Base-by-base conservation (phyloP, 139 green algal species). In the Dunaliella sp. region DNA sequence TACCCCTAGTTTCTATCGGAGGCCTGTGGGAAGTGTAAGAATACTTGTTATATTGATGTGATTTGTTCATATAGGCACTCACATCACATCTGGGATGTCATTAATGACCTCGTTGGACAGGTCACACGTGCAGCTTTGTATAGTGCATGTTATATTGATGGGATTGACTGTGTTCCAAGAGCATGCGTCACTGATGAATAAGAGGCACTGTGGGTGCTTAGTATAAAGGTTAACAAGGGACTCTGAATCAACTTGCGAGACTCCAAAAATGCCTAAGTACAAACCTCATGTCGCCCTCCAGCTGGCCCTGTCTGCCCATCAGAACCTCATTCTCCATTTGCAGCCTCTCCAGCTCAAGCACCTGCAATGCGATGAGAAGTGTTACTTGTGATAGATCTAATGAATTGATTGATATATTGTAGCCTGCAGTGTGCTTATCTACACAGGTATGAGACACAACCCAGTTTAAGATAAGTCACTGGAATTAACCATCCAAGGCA, bases 241-340 rank as follows among this genome's bases (percentile, higher is more conserved):
- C 58, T 74, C 21, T 21, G 22, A 74, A n/a, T n/a, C 7, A 80
- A 24, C 33, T 79, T 38, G 36, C 21, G 12, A 48, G 83, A 76
- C 21, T 59, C n/a, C n/a, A n/a, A n/a, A n/a, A n/a, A n/a, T n/a
- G n/a, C n/a, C n/a, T n/a, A n/a, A n/a, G n/a, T n/a, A n/a, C n/a
- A n/a, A n/a, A 93, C 90, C 86, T 91, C 26, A 90, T 25, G 80
- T 94, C 89, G 0, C 48, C 28, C 38, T 91, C 89, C 88, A 94
- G 87, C 85, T 93, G 86, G 21, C 77, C 36, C 57, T 92, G 59
- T 1, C 91, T 80, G 31, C 80, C 30, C 25, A 80, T 83, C 86
- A 94, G 84, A 73, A 90, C 83, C 34, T 74, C 83, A 84, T 94
- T 94, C n/a, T 94, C 91, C 16, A 93, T 87, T 26, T 73, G 72